Conservation (phyloP, 2,329 filamentous ascomycete genomes). For the Anisogramma anomala region DNA sequence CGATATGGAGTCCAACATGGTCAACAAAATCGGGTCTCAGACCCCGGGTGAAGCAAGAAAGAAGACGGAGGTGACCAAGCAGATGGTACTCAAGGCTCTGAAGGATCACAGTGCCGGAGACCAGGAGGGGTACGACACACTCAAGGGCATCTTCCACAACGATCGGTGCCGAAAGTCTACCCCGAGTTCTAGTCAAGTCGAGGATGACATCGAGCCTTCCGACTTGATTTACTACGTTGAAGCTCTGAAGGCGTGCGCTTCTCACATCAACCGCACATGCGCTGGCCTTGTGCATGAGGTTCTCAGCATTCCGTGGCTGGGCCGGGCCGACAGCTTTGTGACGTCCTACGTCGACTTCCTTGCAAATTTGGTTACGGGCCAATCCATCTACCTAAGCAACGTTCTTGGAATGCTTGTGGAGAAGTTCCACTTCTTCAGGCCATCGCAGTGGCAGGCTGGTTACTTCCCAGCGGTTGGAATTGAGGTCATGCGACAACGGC, state of each 20-base stretch:
- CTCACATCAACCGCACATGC: conserved; percentile 48
- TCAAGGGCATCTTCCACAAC: conserved; percentile 47
- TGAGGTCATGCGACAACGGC: conserved; percentile 55
- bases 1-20: conserved; percentile 44
- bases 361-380: conserved; percentile 65
- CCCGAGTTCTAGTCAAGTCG: conserved; percentile 23
- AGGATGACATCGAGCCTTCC: conserved; percentile 39
- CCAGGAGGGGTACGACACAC: conserved; percentile 48
- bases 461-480: conserved; percentile 49
- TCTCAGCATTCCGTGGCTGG: conserved; percentile 53
- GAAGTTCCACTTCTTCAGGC: conserved; percentile 51
- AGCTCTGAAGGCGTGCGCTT: conserved; percentile 50
- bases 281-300: conserved; percentile 47
- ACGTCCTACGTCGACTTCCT: conserved; percentile 58
- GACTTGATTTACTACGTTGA: conserved; percentile 50
- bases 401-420: conserved; percentile 72
- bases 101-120: conserved; percentile 46
- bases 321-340: conserved; percentile 52
- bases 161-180: conserved; percentile 30
- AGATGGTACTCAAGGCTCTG: conserved; percentile 42
- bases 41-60: conserved; percentile 44
- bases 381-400: conserved; percentile 63
- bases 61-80: conserved; percentile 45
- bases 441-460: conserved; percentile 35
- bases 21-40: conserved; percentile 42